Evolutionary conservation across 108 stramenopile species (phyloP).

Genomic region (Skeletonema menzelii): DNA sequence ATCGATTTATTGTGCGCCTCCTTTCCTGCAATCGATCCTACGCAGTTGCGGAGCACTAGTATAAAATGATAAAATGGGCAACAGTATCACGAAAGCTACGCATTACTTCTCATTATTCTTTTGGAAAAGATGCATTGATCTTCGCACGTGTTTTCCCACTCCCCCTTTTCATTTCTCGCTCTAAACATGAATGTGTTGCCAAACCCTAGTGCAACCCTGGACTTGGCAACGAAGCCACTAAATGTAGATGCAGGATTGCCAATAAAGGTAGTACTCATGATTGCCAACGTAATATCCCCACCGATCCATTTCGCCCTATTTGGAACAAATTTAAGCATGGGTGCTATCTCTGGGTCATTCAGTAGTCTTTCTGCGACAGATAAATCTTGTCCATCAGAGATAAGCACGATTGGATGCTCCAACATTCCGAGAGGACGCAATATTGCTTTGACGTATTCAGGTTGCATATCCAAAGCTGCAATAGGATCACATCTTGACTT

Average conservation of each 20-base stretch:
- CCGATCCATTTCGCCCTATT: slow-evolving; percentile 36
- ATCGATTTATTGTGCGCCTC: no score
- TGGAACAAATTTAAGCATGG: slow-evolving; percentile 21
- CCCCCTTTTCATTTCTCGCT: slow-evolving; percentile 2
- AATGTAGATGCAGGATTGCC: slow-evolving; percentile 42
- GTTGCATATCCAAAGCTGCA: slow-evolving; percentile 43
- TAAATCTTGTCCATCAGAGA: slow-evolving; percentile 25
- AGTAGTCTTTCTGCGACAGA: slow-evolving; percentile 20
- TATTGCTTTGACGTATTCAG: slow-evolving; percentile 41
- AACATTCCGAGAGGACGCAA: slow-evolving; percentile 36
- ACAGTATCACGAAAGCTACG: not conserved
- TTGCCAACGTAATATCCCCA: slow-evolving; percentile 33
- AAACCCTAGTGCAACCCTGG: not conserved
- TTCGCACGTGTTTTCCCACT: slow-evolving; percentile 31
- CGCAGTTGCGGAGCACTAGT: no score
- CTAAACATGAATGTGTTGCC: slow-evolving; percentile 3
- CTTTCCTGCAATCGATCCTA: no score
- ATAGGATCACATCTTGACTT: slow-evolving; percentile 34
- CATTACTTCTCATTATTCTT: not conserved
- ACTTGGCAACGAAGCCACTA: slow-evolving; percentile 45
- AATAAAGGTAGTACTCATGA: slow-evolving; percentile 30
- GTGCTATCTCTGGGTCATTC: slow-evolving; percentile 36
- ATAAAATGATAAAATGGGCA: not conserved
- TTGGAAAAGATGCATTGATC: slow-evolving; percentile 5
- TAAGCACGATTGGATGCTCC: slow-evolving; percentile 34